Base-by-base conservation (phyloP, 2,329 filamentous ascomycete species). In the Hirsutella minnesotensis region DNA sequence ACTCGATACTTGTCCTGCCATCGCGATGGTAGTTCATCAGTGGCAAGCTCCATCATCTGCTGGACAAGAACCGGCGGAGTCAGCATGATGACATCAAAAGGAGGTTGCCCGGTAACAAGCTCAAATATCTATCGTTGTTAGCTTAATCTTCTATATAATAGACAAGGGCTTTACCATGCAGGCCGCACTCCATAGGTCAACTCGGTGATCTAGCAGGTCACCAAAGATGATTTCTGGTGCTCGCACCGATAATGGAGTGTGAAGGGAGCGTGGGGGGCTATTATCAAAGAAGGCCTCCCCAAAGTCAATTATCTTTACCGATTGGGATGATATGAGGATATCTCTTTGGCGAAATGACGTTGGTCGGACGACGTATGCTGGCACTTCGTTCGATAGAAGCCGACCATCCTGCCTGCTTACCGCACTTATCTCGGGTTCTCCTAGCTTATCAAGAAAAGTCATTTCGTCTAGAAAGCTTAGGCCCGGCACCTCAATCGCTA, bases 51-150 rank as follows among this genome's bases (percentile, higher is more conserved):
- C 4, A 46, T 30, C 52, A 55, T 53, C 39, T 55, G 46, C 0
- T 42, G 21, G 9, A 52, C 44, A 30, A 33, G 31, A 5, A 33
- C 15, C 31, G 31, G 31, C 8, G 31, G 31, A 4, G 45, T 51
- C 18, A 47, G 29, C 47, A 52, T 47, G 7, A 47, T 5, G 10
- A 39, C 37, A 33, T 53, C 50, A 21, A 54, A 54, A 2, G 50
- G 51, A 19, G 52, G 45, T 19, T 53, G 53, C 0, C 52, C 53
- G 1, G 52, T 50, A n/a, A 51, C 20, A 3, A 54, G 48, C 44
- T 54, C 52, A 15, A 54, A 54, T 2, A 54, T 18, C 53, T 38
- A 16, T 27, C 22, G 15, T 13, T 2, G 20, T 38, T 38, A 13
- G 36, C 21, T 22, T 21, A 22, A 15, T 38, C 7, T 8, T 24